A percentile compares a stretch with the other conserved stretches of the same genome.
Conservation (phyloP, 202 grass and related monocot species). For the Schoenoplectus tabernaemontani region DNA sequence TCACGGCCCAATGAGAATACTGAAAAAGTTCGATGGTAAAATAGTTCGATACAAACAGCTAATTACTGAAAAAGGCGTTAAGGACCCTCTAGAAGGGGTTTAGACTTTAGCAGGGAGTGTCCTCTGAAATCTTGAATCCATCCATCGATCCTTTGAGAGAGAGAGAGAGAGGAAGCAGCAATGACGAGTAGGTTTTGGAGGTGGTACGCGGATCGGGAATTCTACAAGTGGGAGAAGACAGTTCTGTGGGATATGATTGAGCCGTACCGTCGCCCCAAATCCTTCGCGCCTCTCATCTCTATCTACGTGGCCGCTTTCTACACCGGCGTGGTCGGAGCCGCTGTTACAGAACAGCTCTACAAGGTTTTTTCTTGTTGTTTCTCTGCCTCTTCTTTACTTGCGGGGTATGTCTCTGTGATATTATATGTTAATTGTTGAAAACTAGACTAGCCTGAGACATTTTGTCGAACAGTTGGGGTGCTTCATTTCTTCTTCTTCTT, state of each 20-base stretch:
- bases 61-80: background rate
- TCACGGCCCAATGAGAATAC: background rate
- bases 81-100: too few species aligned
- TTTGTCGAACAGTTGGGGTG: slow-evolving; percentile 20
- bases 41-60: background rate
- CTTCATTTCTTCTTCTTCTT: too few species aligned
- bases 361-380: slow-evolving; percentile 30
- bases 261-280: slow-evolving; percentile 58
- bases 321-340: slow-evolving; percentile 68
- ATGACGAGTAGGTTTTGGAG: slow-evolving; percentile 77
- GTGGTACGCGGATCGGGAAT: slow-evolving; percentile 88
- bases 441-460: slow-evolving; percentile 11
- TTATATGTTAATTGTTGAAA: slow-evolving; percentile 4
- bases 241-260: slow-evolving; percentile 96
- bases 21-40: too few species aligned
- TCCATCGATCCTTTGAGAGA: background rate
- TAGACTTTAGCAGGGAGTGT: too few species aligned
- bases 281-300: slow-evolving; percentile 64
- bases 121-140: too few species aligned
- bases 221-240: slow-evolving; percentile 93
- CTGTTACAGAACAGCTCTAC: slow-evolving; percentile 81
- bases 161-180: background rate
- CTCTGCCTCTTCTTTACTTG: background rate
- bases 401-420: too few species aligned
- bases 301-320: slow-evolving; percentile 93